A percentile compares a stretch with the other conserved stretches of the same genome.
These are phyloP conservation scores for Ustilago lituana DNA, from an alignment of 1,284 basidiomycete species.

Conservation along the genomic window DNA sequence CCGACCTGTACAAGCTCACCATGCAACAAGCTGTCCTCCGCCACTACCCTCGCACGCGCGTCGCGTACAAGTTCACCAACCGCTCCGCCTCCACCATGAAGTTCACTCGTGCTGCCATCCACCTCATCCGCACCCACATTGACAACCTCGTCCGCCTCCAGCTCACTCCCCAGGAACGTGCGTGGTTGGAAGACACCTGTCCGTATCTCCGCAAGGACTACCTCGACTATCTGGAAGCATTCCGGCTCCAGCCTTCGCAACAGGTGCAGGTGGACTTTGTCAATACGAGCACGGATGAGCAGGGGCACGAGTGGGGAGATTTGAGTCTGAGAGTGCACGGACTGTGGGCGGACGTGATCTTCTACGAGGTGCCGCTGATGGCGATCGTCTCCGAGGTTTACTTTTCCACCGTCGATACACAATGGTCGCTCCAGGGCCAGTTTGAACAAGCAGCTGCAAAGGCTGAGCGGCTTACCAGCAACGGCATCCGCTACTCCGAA, in stretches of 20 bases:
- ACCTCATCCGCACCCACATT: constrained; percentile 72
- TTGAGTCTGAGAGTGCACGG: constrained; percentile 81
- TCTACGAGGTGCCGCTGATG: constrained; percentile 97
- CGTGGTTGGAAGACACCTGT: constrained; percentile 77
- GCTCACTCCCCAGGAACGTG: constrained; percentile 75
- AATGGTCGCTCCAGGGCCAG: constrained; percentile 86
- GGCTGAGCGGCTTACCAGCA: constrained; percentile 75
- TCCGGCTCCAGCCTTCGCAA: constrained; percentile 78
- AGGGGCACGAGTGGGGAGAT: constrained; percentile 70
- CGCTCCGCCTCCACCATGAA: constrained; percentile 74
- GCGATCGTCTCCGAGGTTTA: constrained; percentile 83
- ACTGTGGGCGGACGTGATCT: constrained; percentile 86
- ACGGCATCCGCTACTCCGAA: constrained; percentile 83
- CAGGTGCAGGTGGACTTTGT: constrained; percentile 81
- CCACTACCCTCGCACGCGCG: constrained; percentile 78
- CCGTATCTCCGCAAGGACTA: constrained; percentile 81
- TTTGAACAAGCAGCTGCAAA: constrained; percentile 77
- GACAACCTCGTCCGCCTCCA: constrained; percentile 76
- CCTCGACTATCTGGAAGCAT: constrained; percentile 77
- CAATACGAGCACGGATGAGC: constrained; percentile 65
- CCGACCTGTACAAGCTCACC: constrained; percentile 96
- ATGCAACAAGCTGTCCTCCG: constrained; percentile 94
- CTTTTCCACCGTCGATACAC: constrained; percentile 76
- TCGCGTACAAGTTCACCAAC: constrained; percentile 81
- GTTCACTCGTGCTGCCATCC: constrained; percentile 78